Conservation (phyloP, 331 rosid genomes). For the Arachis monticola region DNA sequence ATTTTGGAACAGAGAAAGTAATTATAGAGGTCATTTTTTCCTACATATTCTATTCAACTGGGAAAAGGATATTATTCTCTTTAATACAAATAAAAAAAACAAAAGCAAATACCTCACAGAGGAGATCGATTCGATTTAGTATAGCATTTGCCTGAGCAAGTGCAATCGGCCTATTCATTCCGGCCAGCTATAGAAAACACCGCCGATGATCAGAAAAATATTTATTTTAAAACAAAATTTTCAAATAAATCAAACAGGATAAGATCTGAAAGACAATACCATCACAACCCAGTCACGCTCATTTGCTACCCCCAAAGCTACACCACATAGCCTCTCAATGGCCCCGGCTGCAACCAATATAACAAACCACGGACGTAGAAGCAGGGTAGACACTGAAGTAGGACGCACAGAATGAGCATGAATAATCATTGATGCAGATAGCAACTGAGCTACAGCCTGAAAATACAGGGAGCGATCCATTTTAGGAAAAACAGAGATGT, state of each 20-base stretch:
- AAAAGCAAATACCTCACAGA: slow-evolving; percentile 73
- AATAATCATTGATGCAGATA: slow-evolving; percentile 82
- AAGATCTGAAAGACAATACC: slow-evolving; percentile 56
- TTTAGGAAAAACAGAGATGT: slow-evolving; percentile 6
- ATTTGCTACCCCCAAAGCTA: slow-evolving; percentile 88
- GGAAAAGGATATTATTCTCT: slow-evolving; percentile 15
- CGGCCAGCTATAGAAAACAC: slow-evolving; percentile 72
- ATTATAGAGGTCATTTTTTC: background rate
- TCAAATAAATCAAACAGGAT: slow-evolving; percentile 32
- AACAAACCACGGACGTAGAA: slow-evolving; percentile 84
- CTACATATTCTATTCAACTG: slow-evolving; percentile 20
- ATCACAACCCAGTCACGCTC: slow-evolving; percentile 98
- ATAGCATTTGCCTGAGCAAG: slow-evolving; percentile 92
- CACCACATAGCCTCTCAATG: slow-evolving; percentile 84
- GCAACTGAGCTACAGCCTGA: slow-evolving; percentile 90
- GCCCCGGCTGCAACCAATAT: slow-evolving; percentile 78
- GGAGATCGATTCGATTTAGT: slow-evolving; percentile 89
- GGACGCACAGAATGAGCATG: slow-evolving; percentile 66
- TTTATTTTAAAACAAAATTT: slow-evolving; percentile 25
- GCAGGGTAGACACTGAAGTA: slow-evolving; percentile 63
- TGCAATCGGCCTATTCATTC: slow-evolving; percentile 91
- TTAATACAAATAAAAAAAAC: slow-evolving; percentile 8
- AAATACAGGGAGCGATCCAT: slow-evolving; percentile 20
- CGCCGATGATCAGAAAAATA: slow-evolving; percentile 20
- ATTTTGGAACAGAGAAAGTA: background rate